Conservation (phyloP, 371 early-diverging fungal genomes). For the Mortierella sp. region DNA sequence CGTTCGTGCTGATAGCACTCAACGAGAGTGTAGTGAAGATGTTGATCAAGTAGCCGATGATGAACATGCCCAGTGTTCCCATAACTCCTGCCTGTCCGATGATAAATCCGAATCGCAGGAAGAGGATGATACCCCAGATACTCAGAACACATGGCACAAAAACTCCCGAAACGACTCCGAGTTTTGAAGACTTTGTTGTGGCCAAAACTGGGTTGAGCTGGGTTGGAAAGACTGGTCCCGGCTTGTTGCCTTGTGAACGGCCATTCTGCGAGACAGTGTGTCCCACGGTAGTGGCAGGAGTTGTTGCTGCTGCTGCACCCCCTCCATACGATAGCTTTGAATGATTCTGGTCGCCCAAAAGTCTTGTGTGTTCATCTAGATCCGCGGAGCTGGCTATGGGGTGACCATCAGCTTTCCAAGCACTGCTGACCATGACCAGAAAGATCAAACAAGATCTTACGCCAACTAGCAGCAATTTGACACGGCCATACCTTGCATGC, state of each 20-base stretch:
- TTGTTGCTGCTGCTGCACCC: background rate
- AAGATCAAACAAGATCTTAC: background rate
- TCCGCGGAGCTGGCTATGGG: background rate
- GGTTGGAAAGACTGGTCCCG: constrained; percentile 37
- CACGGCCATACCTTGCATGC: constrained; percentile 14
- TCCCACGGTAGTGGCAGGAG: background rate
- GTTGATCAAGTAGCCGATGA: constrained; percentile 65
- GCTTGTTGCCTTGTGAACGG: background rate
- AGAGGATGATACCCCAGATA: constrained; percentile 75
- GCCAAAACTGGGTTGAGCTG: constrained; percentile 42
- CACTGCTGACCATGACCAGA: too few species aligned
- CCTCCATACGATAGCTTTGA: background rate
- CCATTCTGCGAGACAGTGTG: background rate
- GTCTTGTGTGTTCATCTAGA: constrained; percentile 14
- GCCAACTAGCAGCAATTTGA: constrained; percentile 4
- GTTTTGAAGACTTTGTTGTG: constrained; percentile 54
- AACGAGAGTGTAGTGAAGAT: constrained; percentile 74
- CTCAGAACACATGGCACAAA: constrained; percentile 68
- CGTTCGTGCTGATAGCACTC: constrained; percentile 79
- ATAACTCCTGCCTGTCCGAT: constrained; percentile 69
- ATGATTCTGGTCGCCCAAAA: constrained; percentile 13
- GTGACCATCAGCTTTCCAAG: background rate
- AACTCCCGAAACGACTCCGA: constrained; percentile 73
- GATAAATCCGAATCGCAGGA: constrained; percentile 69
- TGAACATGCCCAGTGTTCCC: constrained; percentile 65